These are phyloP conservation scores for Citrullus mucosospermus DNA, from an alignment of 306 rosid species.

Conservation along the genomic window DNA sequence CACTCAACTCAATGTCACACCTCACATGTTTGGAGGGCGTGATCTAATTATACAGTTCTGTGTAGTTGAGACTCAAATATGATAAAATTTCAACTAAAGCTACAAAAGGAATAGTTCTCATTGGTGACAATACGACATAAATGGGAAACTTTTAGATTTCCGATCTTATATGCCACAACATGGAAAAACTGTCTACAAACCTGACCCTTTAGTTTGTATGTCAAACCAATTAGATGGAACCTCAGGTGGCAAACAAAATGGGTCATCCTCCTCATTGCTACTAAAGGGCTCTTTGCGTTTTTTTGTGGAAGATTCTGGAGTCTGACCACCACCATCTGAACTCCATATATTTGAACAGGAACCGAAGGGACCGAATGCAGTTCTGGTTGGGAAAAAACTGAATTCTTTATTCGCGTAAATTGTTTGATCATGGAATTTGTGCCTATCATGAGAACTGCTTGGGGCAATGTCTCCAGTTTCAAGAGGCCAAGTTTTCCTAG, in stretches of 20 bases:
- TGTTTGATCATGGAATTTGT: constrained; percentile 28
- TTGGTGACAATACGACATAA: constrained; percentile 23
- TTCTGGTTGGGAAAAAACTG: constrained; percentile 47
- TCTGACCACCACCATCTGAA: constrained; percentile 44
- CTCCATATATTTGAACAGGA: constrained; percentile 31
- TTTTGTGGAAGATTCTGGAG: constrained; percentile 33
- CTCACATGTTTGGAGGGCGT: background rate
- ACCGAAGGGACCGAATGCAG: constrained; percentile 34
- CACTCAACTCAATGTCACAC: constrained; percentile 4
- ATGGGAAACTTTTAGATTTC: constrained; percentile 24
- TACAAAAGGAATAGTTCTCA: constrained; percentile 17
- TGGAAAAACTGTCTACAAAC: constrained; percentile 57
- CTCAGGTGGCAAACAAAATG: constrained; percentile 61
- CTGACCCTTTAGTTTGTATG: constrained; percentile 42
- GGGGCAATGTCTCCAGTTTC: constrained; percentile 43
- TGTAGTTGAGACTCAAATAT: constrained; percentile 3
- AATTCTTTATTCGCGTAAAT: constrained; percentile 34
- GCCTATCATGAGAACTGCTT: constrained; percentile 37
- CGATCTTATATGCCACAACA: constrained; percentile 39
- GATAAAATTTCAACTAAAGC: constrained; percentile 17
- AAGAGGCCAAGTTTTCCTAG: constrained; percentile 30
- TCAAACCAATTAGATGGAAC: constrained; percentile 56
- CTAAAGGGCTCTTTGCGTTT: constrained; percentile 61
- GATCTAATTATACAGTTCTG: background rate
- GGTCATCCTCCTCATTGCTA: constrained; percentile 52